Percentiles rank a stretch among this genome's conserved stretches.
Conservation (phyloP, 495 filamentous ascomycete species). For the Recurvomyces mirabilis region DNA sequence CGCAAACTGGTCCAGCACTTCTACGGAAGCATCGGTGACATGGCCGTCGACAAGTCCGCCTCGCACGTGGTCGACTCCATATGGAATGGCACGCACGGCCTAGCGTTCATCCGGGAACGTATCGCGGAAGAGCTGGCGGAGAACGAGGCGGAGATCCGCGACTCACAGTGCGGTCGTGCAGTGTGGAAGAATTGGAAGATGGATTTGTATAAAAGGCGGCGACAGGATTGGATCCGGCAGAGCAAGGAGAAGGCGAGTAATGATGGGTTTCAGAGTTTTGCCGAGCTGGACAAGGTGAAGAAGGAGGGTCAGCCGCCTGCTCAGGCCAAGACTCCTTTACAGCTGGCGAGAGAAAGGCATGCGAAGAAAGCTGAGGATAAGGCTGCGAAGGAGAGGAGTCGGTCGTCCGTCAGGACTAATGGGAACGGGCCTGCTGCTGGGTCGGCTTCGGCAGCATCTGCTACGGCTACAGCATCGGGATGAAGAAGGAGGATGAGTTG, state of each 20-base stretch:
- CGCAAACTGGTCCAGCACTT: constrained; percentile 53
- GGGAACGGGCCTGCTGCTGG: neutral
- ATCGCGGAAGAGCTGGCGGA: constrained; percentile 53
- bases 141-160: constrained; percentile 55
- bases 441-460: neutral
- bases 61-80: constrained; percentile 71
- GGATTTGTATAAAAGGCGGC: constrained; percentile 64
- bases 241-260: constrained; percentile 44
- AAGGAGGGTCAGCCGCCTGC: constrained; percentile 4
- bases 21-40: constrained; percentile 44
- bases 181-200: constrained; percentile 91
- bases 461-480: neutral
- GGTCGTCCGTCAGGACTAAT: neutral
- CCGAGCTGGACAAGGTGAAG: constrained; percentile 20
- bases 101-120: constrained; percentile 55
- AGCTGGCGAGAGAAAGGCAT: constrained; percentile 31
- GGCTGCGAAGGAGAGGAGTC: constrained; percentile 5
- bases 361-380: constrained; percentile 24
- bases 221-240: constrained; percentile 58
- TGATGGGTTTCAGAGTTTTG: constrained; percentile 31
- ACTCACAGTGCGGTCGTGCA: constrained; percentile 62
- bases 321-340: constrained; percentile 23
- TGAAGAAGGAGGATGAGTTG: too few relatives aligned
- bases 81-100: constrained; percentile 53
- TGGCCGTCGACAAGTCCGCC: constrained; percentile 60